These are phyloP conservation scores for Monosporozyma unispora DNA, from an alignment of 805 yeast genomes.

Conservation along the genomic window DNA sequence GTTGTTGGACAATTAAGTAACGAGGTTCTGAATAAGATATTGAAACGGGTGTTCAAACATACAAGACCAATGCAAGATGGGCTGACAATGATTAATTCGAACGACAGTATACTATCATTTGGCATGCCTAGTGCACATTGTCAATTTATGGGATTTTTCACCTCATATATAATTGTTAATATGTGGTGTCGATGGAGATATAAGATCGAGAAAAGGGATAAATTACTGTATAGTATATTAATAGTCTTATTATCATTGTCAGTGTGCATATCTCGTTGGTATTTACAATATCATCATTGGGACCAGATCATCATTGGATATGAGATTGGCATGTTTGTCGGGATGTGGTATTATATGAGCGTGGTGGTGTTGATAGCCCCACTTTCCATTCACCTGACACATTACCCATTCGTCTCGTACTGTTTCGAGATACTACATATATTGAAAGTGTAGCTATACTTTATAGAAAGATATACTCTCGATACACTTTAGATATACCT, in stretches of 20 bases:
- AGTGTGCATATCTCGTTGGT: conserved; percentile 65
- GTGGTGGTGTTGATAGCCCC: conserved; percentile 15
- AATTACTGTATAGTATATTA: neutral
- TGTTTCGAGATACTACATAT: too few relatives aligned
- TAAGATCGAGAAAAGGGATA: neutral
- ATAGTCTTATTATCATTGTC: conserved; percentile 24
- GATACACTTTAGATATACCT: too few relatives aligned
- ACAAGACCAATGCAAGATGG: conserved; percentile 55
- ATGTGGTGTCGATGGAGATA: conserved; percentile 14
- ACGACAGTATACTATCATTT: conserved; percentile 17
- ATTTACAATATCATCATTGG: conserved; percentile 65
- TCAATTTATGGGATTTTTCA: conserved; percentile 74
- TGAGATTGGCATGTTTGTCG: conserved; percentile 51
- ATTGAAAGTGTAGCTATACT: too few relatives aligned
- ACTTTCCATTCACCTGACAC: too few relatives aligned
- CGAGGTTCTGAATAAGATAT: conserved; percentile 60
- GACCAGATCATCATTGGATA: conserved; percentile 71
- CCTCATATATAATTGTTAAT: conserved; percentile 16
- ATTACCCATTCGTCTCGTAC: too few relatives aligned
- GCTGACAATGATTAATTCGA: too few relatives aligned
- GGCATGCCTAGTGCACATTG: conserved; percentile 99
- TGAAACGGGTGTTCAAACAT: conserved; percentile 56
- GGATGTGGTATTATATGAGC: conserved; percentile 52
- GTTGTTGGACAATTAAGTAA: conserved; percentile 80
- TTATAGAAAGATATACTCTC: too few relatives aligned